These are phyloP conservation scores for Oryza rufipogon DNA, from an alignment of 176 grass and related monocot species.

Conservation along the genomic window DNA sequence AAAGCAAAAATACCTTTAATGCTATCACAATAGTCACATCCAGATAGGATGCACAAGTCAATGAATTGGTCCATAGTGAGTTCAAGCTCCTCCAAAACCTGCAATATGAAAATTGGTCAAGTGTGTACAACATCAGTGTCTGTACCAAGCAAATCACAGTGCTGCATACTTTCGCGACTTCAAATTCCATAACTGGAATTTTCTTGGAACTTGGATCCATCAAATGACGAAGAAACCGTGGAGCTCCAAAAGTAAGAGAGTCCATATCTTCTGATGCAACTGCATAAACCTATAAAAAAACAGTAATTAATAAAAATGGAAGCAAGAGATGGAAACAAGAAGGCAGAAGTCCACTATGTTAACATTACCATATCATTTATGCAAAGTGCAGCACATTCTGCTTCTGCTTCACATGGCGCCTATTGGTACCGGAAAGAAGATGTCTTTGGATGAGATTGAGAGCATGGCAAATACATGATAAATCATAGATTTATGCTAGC, in stretches of 20 bases:
- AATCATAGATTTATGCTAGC: constrained; percentile 1
- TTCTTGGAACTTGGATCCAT: constrained; percentile 95
- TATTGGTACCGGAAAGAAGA: constrained; percentile 37
- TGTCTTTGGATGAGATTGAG: background rate
- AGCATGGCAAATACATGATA: background rate
- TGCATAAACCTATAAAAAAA: constrained; percentile 76
- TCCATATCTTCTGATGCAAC: constrained; percentile 98
- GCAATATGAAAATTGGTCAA: constrained; percentile 26
- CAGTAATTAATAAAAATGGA: constrained; percentile 8
- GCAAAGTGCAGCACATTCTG: constrained; percentile 88
- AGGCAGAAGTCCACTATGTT: background rate
- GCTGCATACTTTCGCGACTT: constrained; percentile 71
- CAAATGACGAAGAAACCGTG: constrained; percentile 88
- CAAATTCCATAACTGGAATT: constrained; percentile 95
- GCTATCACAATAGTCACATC: constrained; percentile 92
- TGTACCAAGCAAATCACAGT: background rate
- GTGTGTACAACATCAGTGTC: constrained; percentile 13
- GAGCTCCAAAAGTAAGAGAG: constrained; percentile 84
- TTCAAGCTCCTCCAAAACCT: constrained; percentile 93
- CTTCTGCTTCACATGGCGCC: constrained; percentile 96
- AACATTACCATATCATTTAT: constrained; percentile 62
- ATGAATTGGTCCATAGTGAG: constrained; percentile 98
- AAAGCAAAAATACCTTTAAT: constrained; percentile 70
- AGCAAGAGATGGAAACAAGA: constrained; percentile 11
- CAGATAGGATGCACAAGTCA: constrained; percentile 91